These are phyloP conservation scores for Choricystis sp. DNA, from an alignment of 139 green algal genomes.

Conservation along the genomic window DNA sequence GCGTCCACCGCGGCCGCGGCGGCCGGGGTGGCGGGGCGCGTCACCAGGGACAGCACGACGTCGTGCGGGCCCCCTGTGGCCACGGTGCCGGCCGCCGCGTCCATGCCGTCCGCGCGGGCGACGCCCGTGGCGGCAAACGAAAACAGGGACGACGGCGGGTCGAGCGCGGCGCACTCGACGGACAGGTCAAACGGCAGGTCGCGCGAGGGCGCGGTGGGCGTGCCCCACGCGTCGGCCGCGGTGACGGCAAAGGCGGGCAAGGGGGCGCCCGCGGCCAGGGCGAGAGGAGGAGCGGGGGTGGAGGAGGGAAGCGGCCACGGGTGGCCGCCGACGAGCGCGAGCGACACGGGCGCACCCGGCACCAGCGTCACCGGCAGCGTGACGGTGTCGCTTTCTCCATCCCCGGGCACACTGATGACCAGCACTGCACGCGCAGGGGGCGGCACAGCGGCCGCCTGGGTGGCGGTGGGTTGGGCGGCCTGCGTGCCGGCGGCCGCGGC, in stretches of 20 bases:
- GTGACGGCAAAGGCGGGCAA: constrained; percentile 16
- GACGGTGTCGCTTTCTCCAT: no score
- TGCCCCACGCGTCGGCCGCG: constrained; percentile 39
- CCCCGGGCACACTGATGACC: no score
- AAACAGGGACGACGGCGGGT: background rate
- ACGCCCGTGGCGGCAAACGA: background rate
- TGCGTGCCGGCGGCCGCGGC: background rate
- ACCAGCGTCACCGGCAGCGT: constrained; percentile 23
- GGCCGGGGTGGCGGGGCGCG: background rate
- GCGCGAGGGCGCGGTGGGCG: constrained; percentile 14
- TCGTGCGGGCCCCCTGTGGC: no score
- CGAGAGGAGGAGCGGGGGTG: constrained; percentile 10
- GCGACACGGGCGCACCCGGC: constrained; percentile 23
- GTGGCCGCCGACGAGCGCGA: constrained; percentile 27
- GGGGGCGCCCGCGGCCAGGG: constrained; percentile 5
- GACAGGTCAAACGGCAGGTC: background rate
- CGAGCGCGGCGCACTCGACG: background rate
- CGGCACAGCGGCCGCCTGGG: no score
- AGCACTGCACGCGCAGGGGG: no score
- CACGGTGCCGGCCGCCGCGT: background rate
- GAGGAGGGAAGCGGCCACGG: constrained; percentile 11
- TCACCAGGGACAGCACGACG: background rate
- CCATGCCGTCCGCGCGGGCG: background rate
- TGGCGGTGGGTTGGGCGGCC: no score
- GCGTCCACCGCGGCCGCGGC: constrained; percentile 5